Conservation (phyloP, 306 rosid species). For the Nissolia schottii region DNA sequence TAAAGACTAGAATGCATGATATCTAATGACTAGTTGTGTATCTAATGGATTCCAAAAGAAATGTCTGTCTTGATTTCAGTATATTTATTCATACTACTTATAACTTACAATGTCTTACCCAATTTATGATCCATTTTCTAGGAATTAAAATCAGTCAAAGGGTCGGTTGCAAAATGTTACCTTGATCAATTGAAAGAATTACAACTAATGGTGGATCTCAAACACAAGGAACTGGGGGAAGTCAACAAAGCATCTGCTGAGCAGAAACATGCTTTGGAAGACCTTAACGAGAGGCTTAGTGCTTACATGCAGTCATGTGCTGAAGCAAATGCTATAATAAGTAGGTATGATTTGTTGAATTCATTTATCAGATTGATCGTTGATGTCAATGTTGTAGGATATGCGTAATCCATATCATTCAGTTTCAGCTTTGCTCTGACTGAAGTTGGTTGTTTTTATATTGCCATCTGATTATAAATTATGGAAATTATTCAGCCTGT, state of each 20-base stretch:
- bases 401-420: neutral
- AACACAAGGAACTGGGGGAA: constrained; percentile 67
- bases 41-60: constrained; percentile 15
- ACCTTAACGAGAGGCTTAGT: constrained; percentile 70
- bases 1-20: neutral
- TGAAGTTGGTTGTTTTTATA: neutral
- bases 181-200: constrained; percentile 61
- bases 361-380: constrained; percentile 5
- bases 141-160: constrained; percentile 76
- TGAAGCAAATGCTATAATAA: constrained; percentile 82
- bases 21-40: constrained; percentile 5
- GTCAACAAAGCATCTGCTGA: constrained; percentile 55
- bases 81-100: neutral
- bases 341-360: constrained; percentile 46
- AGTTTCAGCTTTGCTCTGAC: constrained; percentile 1
- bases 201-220: constrained; percentile 54
- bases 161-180: constrained; percentile 52
- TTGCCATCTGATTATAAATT: neutral
- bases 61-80: constrained; percentile 6
- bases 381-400: constrained; percentile 11
- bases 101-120: neutral
- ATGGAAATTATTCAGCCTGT: neutral
- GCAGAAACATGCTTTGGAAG: constrained; percentile 70
- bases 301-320: constrained; percentile 78
- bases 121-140: constrained; percentile 31